A percentile compares a stretch with the other conserved stretches of the same genome.
Evolutionary conservation across 768 basidiomycete genomes (phyloP).

Genomic region (Paxillus involutus): DNA sequence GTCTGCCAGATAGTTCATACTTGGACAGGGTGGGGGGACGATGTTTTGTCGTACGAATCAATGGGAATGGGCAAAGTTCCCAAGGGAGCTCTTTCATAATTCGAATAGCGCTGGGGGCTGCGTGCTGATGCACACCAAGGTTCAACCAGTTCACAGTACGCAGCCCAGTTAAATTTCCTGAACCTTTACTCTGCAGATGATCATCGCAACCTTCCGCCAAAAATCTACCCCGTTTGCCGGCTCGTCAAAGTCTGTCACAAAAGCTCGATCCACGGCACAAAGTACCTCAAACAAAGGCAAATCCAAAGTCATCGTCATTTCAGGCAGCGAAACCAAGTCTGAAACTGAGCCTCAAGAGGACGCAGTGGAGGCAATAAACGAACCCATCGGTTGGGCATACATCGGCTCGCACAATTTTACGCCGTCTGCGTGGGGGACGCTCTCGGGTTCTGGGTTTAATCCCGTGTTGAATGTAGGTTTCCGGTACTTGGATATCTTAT

Average conservation of each 20-base stretch:
- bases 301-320: conserved; percentile 24
- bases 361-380: conserved; percentile 30
- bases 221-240: conserved; percentile 27
- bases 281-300: conserved; percentile 24
- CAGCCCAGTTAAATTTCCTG: too few relatives aligned
- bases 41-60: conserved; percentile 79
- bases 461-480: conserved; percentile 68
- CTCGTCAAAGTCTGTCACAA: conserved; percentile 7
- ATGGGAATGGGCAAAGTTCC: conserved; percentile 72
- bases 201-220: conserved; percentile 51
- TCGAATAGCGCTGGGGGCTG: conserved; percentile 78
- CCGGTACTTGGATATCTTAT: neutral
- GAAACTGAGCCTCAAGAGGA: conserved; percentile 36
- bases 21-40: conserved; percentile 75
- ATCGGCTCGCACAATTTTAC: conserved; percentile 93
- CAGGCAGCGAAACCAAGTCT: conserved; percentile 34
- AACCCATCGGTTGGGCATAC: conserved; percentile 71
- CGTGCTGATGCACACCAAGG: conserved; percentile 94
- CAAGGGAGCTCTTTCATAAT: conserved; percentile 69
- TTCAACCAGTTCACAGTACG: conserved; percentile 25
- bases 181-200: conserved; percentile 56
- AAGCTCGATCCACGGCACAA: conserved; percentile 8
- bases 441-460: conserved; percentile 69
- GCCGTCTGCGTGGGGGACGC: conserved; percentile 84
- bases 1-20: neutral